phyloP scores from a whole-genome alignment of 2,329 filamentous ascomycete genomes.

The Teratosphaeria zuluensis region DNA sequence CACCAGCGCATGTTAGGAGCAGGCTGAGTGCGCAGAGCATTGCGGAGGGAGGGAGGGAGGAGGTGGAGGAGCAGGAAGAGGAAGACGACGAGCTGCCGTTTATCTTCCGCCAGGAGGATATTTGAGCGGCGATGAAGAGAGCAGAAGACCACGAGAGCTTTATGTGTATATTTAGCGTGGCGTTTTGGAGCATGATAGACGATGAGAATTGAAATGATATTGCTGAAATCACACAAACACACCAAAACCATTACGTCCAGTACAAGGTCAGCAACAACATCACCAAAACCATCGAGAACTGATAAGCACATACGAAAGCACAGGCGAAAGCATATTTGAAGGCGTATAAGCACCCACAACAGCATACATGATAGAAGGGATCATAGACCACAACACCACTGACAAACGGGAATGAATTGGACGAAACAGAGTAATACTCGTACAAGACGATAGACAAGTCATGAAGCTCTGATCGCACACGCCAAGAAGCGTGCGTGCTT shows the following conservation, averaged over 20 bases:
- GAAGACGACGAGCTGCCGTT: conserved; percentile 4
- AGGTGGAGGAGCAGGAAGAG: conserved; percentile 1
- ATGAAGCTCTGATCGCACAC: neutral
- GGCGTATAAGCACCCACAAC: too few relatives aligned
- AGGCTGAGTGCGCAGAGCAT: conserved; percentile 87
- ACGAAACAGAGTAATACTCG: neutral
- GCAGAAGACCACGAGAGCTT: neutral
- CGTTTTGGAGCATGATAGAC: neutral
- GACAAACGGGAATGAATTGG: too few relatives aligned
- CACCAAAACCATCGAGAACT: too few relatives aligned
- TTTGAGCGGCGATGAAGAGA: neutral
- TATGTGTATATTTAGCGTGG: conserved; percentile 1
- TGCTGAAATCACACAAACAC: neutral
- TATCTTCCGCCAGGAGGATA: conserved; percentile 2
- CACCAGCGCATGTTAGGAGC: conserved; percentile 87
- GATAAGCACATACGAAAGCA: too few relatives aligned
- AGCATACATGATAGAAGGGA: too few relatives aligned
- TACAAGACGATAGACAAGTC: neutral
- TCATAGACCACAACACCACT: too few relatives aligned
- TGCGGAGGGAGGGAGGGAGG: conserved; percentile 40
- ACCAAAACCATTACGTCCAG: too few relatives aligned
- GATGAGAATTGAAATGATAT: neutral
- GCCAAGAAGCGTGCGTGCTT: neutral
- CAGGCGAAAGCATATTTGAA: too few relatives aligned
- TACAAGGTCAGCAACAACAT: too few relatives aligned